These are phyloP conservation scores for Penicillium robsamsonii DNA, from an alignment of 495 filamentous ascomycete genomes.

Conservation along the genomic window DNA sequence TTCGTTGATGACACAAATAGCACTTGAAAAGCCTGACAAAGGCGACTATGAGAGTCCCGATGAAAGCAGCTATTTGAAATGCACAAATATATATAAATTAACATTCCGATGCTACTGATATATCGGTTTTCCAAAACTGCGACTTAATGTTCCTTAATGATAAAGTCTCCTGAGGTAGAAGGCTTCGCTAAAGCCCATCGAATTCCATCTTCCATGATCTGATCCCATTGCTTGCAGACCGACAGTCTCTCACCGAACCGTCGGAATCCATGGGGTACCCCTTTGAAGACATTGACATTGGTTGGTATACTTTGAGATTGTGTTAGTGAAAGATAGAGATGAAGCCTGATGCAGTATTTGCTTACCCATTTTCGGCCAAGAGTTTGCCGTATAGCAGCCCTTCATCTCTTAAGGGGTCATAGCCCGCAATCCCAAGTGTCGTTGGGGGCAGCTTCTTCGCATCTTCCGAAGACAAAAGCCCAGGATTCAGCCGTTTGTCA, in stretches of 20 bases:
- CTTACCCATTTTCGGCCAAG: slow-evolving; percentile 47
- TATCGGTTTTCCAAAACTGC: too few relatives aligned
- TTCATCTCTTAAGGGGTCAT: slow-evolving; percentile 48
- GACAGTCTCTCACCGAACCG: slow-evolving; percentile 34
- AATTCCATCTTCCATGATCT: slow-evolving; percentile 40
- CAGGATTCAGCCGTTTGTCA: slow-evolving; percentile 37
- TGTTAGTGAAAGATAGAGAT: background rate
- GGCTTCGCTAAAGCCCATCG: slow-evolving; percentile 38
- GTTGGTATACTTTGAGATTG: slow-evolving; percentile 35
- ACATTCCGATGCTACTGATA: too few relatives aligned
- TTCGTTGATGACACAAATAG: too few relatives aligned
- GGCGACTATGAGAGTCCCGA: too few relatives aligned
- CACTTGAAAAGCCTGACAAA: too few relatives aligned
- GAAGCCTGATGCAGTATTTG: background rate
- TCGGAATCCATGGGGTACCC: slow-evolving; percentile 48
- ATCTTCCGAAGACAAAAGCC: slow-evolving; percentile 37
- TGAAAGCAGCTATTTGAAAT: too few relatives aligned
- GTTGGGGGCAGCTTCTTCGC: slow-evolving; percentile 40
- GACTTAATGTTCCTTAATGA: background rate
- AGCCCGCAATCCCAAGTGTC: slow-evolving; percentile 43
- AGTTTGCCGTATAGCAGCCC: slow-evolving; percentile 42
- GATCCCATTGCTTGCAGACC: slow-evolving; percentile 40
- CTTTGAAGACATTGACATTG: slow-evolving; percentile 40
- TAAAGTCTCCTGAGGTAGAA: background rate
- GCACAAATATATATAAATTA: too few relatives aligned